Base-by-base conservation (phyloP, 495 filamentous ascomycete species). In the Aspergillus sclerotioniger region DNA sequence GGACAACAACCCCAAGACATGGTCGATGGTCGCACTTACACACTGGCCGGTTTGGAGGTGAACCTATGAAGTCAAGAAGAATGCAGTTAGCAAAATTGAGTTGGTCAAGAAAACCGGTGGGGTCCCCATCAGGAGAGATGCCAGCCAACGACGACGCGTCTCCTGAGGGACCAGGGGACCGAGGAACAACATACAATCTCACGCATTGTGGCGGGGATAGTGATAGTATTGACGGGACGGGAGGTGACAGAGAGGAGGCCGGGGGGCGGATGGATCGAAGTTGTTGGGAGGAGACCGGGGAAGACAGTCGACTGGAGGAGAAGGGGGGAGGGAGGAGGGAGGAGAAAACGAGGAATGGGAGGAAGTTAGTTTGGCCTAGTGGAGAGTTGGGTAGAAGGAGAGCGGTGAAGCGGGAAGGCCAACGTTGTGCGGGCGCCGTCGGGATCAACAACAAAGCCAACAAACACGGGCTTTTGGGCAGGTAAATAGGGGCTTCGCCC, bases 41-140 rank as follows among this genome's bases (percentile, higher is more conserved):
- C 91, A 96, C 87, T 98, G 94, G 80, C 95, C 94, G 80, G 94
- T 98, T 80, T 99, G 95, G 68, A 98, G 91, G 80, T 90, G 87
- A 76, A 99, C 92, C 92, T 97, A 71, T 78, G 65, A 37, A 62
- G 68, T 70, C 25, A 62, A 61, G 63, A 76, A 74, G 66, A 64
- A 61, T 73, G 58, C 58, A 67, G 66, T 71, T 67, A 73, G 74
- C 74, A 68, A 59, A 51, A 57, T 62, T 58, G 58, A 59, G 46
- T 41, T 58, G 58, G 63, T 58, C 57, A 55, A 55, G 53, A 56
- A 68, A 76, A 75, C 72, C 49, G 64, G 76, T 75, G 77, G 79
- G 76, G 74, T 71, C 59, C 25, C 51, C 50, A 59, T 77, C 72
- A 76, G 73, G 76, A 71, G 77, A 62, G 60, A 65, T 63, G 25